Percentiles rank a stretch among this genome's conserved stretches.
Conservation (phyloP, 2,329 filamentous ascomycete species). For the Aspergillus chevalieri region DNA sequence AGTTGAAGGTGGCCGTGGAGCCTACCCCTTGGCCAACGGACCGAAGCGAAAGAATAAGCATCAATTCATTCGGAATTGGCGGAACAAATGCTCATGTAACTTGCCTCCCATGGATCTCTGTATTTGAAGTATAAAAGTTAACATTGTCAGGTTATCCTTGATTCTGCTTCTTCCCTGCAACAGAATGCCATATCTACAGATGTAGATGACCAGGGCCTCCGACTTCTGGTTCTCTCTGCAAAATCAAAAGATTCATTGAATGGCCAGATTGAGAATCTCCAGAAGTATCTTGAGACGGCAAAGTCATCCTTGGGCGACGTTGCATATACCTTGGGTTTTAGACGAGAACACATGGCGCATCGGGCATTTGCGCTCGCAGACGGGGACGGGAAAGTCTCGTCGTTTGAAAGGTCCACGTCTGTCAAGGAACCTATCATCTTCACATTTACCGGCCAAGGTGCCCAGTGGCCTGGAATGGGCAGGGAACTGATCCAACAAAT, state of each 20-base stretch:
- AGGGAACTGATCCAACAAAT: not conserved
- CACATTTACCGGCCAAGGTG: conserved; percentile 20
- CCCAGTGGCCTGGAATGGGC: conserved; percentile 19
- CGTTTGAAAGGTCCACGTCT: not conserved
- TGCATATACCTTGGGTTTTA: conserved; percentile 3
- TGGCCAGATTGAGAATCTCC: not conserved
- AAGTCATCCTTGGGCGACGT: not conserved
- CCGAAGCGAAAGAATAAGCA: conserved; percentile 12
- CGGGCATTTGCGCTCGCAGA: not conserved
- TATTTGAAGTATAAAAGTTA: not conserved
- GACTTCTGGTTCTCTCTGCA: conserved; percentile 2
- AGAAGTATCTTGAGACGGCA: not conserved
- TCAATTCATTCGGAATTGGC: conserved; percentile 25
- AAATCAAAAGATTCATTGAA: not conserved
- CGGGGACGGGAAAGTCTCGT: not conserved
- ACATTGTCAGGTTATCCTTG: not conserved
- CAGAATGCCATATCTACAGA: not conserved
- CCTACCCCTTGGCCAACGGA: conserved; percentile 13
- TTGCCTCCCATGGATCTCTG: not conserved
- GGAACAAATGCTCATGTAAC: conserved; percentile 8
- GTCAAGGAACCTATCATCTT: conserved; percentile 6
- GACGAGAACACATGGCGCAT: conserved; percentile 5
- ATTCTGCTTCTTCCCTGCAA: not conserved
- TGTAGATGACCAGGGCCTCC: not conserved
- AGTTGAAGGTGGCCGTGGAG: conserved; percentile 3